Evolutionary conservation across 495 filamentous ascomycete genomes (phyloP).

Genomic region (Geopyxis carbonaria): DNA sequence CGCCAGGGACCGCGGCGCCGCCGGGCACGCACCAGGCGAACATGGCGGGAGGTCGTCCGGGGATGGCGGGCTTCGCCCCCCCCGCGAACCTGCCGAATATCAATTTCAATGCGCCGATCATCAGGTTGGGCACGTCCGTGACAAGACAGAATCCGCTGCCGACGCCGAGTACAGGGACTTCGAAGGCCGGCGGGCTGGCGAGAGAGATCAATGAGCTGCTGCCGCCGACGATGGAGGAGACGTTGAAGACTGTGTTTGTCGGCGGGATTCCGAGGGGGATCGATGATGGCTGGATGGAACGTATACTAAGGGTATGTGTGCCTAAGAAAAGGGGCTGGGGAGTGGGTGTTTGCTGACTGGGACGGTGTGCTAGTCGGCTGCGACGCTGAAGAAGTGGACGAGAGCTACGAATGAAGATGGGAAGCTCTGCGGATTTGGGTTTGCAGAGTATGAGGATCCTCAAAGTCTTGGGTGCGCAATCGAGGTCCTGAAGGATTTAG

Average conservation of each 20-base stretch:
- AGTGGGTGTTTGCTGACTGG: constrained; percentile 1
- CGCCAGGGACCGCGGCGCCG: constrained; percentile 60
- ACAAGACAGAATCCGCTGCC: constrained; percentile 34
- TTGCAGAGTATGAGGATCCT: constrained; percentile 89
- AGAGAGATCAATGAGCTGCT: constrained; percentile 40
- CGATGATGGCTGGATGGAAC: constrained; percentile 77
- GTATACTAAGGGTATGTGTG: constrained; percentile 39
- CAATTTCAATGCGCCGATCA: constrained; percentile 94
- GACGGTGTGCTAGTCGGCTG: constrained; percentile 36
- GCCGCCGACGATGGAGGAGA: constrained; percentile 78
- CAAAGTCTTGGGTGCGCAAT: constrained; percentile 75
- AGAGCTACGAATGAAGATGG: constrained; percentile 63
- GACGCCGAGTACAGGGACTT: constrained; percentile 27
- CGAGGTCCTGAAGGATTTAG: constrained; percentile 68
- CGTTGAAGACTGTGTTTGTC: constrained; percentile 76
- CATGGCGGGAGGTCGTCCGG: constrained; percentile 43
- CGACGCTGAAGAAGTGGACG: constrained; percentile 69
- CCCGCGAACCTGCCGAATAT: constrained; percentile 91
- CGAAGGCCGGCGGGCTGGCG: constrained; percentile 22
- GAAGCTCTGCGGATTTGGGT: constrained; percentile 79
- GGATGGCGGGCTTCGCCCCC: constrained; percentile 73
- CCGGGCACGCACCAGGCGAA: constrained; percentile 65
- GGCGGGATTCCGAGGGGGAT: constrained; percentile 60
- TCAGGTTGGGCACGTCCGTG: constrained; percentile 64
- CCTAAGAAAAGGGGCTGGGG: neutral